Conservation (phyloP, 108 stramenopile genomes). For the Discostella stelligeroides region DNA sequence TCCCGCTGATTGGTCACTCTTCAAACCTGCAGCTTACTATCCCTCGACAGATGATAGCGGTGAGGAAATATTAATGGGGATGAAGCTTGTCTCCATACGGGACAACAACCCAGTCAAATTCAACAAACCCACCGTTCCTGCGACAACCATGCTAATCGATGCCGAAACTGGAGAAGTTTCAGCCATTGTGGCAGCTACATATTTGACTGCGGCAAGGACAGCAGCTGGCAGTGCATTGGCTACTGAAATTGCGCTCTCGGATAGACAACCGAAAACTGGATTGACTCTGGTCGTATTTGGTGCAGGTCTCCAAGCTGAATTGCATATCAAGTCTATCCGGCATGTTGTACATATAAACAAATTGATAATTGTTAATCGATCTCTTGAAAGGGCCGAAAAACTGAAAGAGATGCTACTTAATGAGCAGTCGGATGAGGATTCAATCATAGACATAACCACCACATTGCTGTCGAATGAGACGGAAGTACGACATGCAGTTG, state of each 20-base stretch:
- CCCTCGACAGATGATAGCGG: constrained; percentile 1
- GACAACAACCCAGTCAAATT: constrained; percentile 59
- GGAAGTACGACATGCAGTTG: constrained; percentile 42
- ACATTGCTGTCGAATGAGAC: constrained; percentile 44
- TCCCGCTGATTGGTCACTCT: constrained; percentile 73
- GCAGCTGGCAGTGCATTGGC: constrained; percentile 79
- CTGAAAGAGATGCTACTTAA: constrained; percentile 37
- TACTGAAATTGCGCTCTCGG: constrained; percentile 45
- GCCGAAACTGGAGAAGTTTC: constrained; percentile 68
- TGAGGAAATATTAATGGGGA: constrained; percentile 56
- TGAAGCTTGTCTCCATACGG: constrained; percentile 72
- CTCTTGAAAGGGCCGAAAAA: constrained; percentile 55
- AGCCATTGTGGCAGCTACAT: constrained; percentile 72
- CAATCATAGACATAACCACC: constrained; percentile 29
- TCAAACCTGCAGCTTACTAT: constrained; percentile 82
- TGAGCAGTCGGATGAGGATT: constrained; percentile 13
- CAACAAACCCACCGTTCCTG: constrained; percentile 70
- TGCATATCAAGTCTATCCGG: constrained; percentile 67
- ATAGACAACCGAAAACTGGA: constrained; percentile 18
- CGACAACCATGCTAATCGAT: constrained; percentile 71
- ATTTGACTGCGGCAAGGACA: constrained; percentile 81
- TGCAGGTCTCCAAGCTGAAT: constrained; percentile 78
- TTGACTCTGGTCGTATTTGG: constrained; percentile 75
- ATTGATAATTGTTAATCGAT: constrained; percentile 76
- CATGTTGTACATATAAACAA: constrained; percentile 52